Percentiles rank a stretch among this genome's conserved stretches.
These are phyloP conservation scores for Epichloe aotearoae DNA, from an alignment of 2,329 filamentous ascomycete species.

Conservation along the genomic window DNA sequence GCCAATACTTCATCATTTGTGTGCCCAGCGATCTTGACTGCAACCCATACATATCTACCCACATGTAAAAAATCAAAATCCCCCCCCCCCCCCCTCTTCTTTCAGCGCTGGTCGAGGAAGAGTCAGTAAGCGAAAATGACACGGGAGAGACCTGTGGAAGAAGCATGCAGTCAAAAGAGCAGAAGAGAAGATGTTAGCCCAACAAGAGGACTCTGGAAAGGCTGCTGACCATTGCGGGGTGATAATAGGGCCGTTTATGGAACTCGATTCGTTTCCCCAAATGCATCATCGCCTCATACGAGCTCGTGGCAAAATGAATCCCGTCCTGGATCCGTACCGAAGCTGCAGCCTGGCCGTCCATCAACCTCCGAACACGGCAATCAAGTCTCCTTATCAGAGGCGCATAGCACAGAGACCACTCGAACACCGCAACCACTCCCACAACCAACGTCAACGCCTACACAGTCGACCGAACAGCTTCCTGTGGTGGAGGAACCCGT, in stretches of 20 bases:
- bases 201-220: not conserved
- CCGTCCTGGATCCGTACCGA: conserved; percentile 30
- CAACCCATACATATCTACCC: not conserved
- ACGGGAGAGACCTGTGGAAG: not conserved
- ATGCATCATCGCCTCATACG: conserved; percentile 32
- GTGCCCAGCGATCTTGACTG: not conserved
- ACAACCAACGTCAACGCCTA: conserved; percentile 20
- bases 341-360: conserved; percentile 28
- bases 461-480: conserved; percentile 26
- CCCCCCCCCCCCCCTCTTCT: too few species aligned
- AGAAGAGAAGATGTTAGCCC: not conserved
- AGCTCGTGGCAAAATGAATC: conserved; percentile 30
- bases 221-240: conserved; percentile 1
- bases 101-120: too few species aligned
- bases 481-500: conserved; percentile 51
- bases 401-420: conserved; percentile 23
- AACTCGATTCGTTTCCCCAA: conserved; percentile 42
- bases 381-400: conserved; percentile 14
- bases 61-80: not conserved
- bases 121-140: too few species aligned
- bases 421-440: conserved; percentile 2
- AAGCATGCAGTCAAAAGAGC: not conserved
- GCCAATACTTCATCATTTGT: too few species aligned
- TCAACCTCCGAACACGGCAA: conserved; percentile 26
- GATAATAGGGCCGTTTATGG: conserved; percentile 49